Percentiles rank a stretch among this genome's conserved stretches.
Evolutionary conservation across 371 early-diverging fungal genomes (phyloP).

Genomic region (Basidiobolus heterosporus): DNA sequence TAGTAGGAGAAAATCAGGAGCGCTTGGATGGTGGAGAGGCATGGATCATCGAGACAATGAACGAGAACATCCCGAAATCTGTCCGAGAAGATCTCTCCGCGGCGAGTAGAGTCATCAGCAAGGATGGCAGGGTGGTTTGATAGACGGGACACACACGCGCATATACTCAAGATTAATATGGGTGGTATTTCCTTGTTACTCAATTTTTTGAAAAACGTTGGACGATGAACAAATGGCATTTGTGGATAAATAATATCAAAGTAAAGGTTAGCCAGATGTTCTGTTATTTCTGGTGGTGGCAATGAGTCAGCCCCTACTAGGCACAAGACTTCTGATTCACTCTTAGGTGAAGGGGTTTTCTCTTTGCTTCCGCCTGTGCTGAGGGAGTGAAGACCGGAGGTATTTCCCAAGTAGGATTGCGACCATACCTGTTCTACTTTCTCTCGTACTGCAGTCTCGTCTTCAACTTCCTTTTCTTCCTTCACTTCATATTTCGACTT

Average conservation of each 20-base stretch:
- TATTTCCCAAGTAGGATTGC: no score
- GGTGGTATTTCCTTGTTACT: constrained; percentile 12
- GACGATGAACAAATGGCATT: constrained; percentile 31
- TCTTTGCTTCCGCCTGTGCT: no score
- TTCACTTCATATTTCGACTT: no score
- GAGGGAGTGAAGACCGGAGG: no score
- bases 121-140: constrained; percentile 13
- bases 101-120: constrained; percentile 8
- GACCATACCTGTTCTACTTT: no score
- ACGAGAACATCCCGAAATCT: constrained; percentile 10
- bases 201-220: constrained; percentile 15
- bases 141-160: constrained; percentile 15
- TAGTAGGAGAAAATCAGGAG: constrained; percentile 12
- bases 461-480: no score
- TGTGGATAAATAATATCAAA: constrained; percentile 31
- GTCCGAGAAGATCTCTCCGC: constrained; percentile 16
- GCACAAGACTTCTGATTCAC: no score
- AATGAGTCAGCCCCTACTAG: no score
- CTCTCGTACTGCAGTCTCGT: no score
- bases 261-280: constrained; percentile 29
- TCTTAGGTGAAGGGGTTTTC: no score
- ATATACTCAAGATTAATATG: constrained; percentile 14
- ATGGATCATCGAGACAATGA: constrained; percentile 3
- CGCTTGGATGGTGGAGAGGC: constrained; percentile 11
- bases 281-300: no score